phyloP scores from a whole-genome alignment of 371 early-diverging fungal species.

The Batkoa obscura region DNA sequence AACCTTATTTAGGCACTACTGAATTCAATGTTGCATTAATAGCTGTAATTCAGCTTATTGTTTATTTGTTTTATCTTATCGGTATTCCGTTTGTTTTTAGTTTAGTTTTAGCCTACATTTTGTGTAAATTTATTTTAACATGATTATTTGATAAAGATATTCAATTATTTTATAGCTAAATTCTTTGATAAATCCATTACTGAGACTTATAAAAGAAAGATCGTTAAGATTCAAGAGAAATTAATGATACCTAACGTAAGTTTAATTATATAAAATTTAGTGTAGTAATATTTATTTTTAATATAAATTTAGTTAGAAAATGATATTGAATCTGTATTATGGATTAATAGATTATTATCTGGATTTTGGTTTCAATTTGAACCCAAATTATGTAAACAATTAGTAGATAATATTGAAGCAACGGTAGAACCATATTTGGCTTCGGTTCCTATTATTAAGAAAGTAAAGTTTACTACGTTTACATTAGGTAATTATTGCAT shows the following conservation, averaged over 20 bases:
- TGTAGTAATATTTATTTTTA: conserved; percentile 10
- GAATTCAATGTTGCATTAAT: too few relatives aligned
- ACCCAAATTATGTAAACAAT: not conserved
- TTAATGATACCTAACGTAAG: not conserved
- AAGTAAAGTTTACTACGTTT: conserved; percentile 67
- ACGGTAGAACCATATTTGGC: not conserved
- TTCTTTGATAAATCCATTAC: not conserved
- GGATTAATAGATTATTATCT: not conserved
- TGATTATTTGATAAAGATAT: not conserved
- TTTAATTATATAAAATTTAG: not conserved
- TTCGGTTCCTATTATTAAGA: not conserved
- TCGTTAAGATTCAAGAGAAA: not conserved
- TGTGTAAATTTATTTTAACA: not conserved
- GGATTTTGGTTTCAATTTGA: conserved; percentile 2
- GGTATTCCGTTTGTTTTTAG: not conserved
- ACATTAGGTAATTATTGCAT: conserved; percentile 30
- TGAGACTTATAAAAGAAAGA: not conserved
- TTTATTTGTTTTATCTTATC: not conserved
- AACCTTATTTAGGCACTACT: too few relatives aligned
- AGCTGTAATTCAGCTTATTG: not conserved
- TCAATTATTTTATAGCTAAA: not conserved
- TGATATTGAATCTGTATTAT: not conserved
- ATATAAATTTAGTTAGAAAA: not conserved
- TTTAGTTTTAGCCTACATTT: not conserved
- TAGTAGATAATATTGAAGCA: not conserved